Evolutionary conservation across 2,329 filamentous ascomycete species (phyloP), one percentile per base, ranked within the genome.

Genomic region (Cryoendolithus antarcticus): DNA sequence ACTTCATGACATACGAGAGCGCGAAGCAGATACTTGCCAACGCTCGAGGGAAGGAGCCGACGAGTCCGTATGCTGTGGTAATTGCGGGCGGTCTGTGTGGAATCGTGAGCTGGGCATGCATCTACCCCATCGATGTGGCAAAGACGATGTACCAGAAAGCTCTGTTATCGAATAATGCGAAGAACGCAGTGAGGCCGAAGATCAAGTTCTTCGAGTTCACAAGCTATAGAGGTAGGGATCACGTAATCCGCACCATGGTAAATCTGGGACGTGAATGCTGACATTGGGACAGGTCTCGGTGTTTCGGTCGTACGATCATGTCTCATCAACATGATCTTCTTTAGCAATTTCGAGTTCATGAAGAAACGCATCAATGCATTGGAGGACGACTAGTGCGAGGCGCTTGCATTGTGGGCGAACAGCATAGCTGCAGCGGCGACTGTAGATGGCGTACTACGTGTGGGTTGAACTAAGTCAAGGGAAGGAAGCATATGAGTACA

Each of bases 1-100:
- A 93, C 60, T 93, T 93, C 56, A 84, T 83, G 64, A 88, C 85
- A 24, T 93, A 93, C 58, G 85, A 93, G 61, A 86, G 82, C 57
- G 76, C 77, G 50, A 93, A 93, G 57, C 84, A 91, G 58, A 63
- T 89, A 15, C 72, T 86, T 46, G 83, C 80, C 12, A 85, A 83
- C 10, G 76, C 82, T 47, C 75, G 81, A 35, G 80, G 82, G 46
- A 72, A 72, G 44, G 77, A 79, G 6, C 77, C 82, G n/a, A 84
- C 81, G 35, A 82, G 82, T 53, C 82, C 83, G n/a, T 59, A 84
- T 39, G 80, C 84, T 10, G 83, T 91, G 27, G 74, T 88, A 9
- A 68, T 80, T 35, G 82, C 85, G 12, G 86, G 86, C 39, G 85
- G 81, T 15, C 66, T 89, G 39, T 91, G 85, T 57, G 85, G 85